Conservation (phyloP, 225 moss, liverwort and hornwort species). For the Anthoceros angustus region DNA sequence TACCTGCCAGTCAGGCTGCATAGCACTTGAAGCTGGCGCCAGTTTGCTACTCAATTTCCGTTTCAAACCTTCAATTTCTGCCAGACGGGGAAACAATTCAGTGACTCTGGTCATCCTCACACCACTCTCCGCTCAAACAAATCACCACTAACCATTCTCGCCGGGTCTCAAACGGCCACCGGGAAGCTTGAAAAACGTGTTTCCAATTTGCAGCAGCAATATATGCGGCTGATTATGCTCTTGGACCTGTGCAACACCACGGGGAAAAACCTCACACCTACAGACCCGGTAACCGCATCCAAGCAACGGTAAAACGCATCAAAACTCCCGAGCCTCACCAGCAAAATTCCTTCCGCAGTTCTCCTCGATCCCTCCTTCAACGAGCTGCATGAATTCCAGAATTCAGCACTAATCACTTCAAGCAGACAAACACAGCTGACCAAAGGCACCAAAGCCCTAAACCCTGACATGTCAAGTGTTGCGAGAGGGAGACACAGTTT, state of each 20-base stretch:
- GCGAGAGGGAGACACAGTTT: not conserved
- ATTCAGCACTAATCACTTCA: not conserved
- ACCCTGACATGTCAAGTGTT: not conserved
- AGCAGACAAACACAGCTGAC: not conserved
- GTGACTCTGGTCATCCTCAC: not conserved
- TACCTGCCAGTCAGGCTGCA: conserved; percentile 99
- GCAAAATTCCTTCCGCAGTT: conserved; percentile 91
- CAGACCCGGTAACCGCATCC: not conserved
- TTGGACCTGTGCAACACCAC: conserved; percentile 50
- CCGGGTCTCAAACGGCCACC: conserved; percentile 96
- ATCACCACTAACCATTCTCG: conserved; percentile 65
- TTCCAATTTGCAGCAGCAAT: conserved; percentile 88
- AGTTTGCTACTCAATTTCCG: conserved; percentile 93
- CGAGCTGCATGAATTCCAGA: conserved; percentile 38
- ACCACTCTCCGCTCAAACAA: not conserved
- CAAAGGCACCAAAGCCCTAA: not conserved
- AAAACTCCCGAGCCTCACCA: conserved; percentile 31
- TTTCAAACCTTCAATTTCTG: conserved; percentile 97
- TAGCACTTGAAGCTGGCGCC: conserved; percentile 85
- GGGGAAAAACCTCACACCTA: not conserved
- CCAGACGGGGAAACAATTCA: not conserved
- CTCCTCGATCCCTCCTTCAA: conserved; percentile 99
- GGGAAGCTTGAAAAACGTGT: conserved; percentile 97
- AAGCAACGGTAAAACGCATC: not conserved
- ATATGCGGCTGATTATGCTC: conserved; percentile 99